Evolutionary conservation across 495 filamentous ascomycete genomes (phyloP), one percentile per base, ranked within the genome.

Genomic region (Geoglossum glabrum): DNA sequence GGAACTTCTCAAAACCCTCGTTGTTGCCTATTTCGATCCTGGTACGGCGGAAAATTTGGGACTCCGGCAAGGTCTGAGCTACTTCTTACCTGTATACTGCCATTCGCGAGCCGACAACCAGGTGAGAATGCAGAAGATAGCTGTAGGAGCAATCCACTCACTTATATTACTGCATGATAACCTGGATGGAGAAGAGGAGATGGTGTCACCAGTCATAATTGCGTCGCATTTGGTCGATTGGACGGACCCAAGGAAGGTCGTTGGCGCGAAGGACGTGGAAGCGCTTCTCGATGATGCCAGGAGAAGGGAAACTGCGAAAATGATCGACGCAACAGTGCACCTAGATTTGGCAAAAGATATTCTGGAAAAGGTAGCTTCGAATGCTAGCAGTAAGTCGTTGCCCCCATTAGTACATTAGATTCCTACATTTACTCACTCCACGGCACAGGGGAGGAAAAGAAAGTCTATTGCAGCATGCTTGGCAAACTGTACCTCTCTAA

Each of bases 1-100:
- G 11, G 80, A 89, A 59, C 75, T 99, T 4, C 77, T 99, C 54
- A 86, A 85, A 67, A 82, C 81, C 0, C 78, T 95, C 3, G 79
- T 93, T 1, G 70, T 90, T 5, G 79, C 85, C 23, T 97, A 93
- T 71, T 99, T 97, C 67, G 84, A 94, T 66, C 93, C 93, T 1
- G 79, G 82, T 27, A 90, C 86, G 15, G 74, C 77, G 1, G 77
- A 79, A 38, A 97, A 95, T 65, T 85, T 92, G 60, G 80, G 78
- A n/a, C 82, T 97, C 21, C 76, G 89, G 0, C 92, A 98, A 69
- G 81, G 87, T 0, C 75, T 98, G 26, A 87, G 85, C 56, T 98
- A 98, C 67, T 97, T 96, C 75, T 76, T 98, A 62, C 92, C 92
- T 0, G 92, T 96, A 0, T 98, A 93, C 73, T 89, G 85, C 65